Evolutionary conservation across 1,284 basidiomycete species (phyloP), one percentile per base, ranked within the genome.

Genomic region (Apiotrichum domesticum): DNA sequence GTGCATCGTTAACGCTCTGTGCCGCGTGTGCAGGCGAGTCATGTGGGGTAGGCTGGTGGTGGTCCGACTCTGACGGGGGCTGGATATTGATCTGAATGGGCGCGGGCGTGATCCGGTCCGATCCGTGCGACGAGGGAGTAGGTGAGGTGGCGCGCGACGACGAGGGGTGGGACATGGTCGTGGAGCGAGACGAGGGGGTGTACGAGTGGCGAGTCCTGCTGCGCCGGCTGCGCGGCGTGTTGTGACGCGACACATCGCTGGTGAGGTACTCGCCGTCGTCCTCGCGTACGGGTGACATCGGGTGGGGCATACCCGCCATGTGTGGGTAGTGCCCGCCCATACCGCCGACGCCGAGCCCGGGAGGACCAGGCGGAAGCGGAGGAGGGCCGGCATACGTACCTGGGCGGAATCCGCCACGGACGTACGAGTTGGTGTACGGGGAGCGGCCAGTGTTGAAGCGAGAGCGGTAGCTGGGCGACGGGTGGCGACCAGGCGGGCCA

Each of bases 31-130:
- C 39, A 42, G 32, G 46, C 34, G 46, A 35, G 6, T 35, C 32
- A 6, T 37, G 46, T 8, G 35, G 14, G 14, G 35, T 40, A 7
- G 37, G 37, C 37, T 8, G 37, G 9, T 39, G 21, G 47, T 39
- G 21, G 21, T 10, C 43, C 32, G 46, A 37, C 6, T 34, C 53
- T 6, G 46, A 42, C 2, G 53, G 41, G 14, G 55, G 37, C 11
- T 43, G 40, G 46, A 57, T 40, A 13, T 45, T 57, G 46, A 56
- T 56, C 34, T 47, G 46, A 32, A 51, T 51, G 13, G 14, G 35
- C 9, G 21, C 37, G 4, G 48, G 37, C 11, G 50, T 43, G n/a
- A 11, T 5, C 29, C 29, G 29, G 32, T 32, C 15, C 4, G 50
- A 42, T 4, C 35, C 10, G 9, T 15, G 21, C n/a, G 35, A 39